Evolutionary conservation across 108 stramenopile genomes (phyloP).

Genomic region (Cyclotella cryptica): DNA sequence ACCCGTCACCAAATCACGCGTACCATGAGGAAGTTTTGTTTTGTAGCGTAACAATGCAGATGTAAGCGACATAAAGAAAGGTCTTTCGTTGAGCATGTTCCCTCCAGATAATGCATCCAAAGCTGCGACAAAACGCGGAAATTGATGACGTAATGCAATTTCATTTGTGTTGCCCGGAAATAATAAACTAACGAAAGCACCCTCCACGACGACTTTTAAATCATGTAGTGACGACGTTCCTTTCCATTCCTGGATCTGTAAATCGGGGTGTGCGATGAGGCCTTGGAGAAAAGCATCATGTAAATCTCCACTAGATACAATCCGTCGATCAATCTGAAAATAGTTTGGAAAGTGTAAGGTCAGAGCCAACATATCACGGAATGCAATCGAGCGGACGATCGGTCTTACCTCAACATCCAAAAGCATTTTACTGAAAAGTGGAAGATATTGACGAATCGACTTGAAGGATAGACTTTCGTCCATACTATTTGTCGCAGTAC

Average conservation of each 20-base stretch:
- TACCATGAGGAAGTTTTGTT: conserved; percentile 65
- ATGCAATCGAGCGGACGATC: not conserved
- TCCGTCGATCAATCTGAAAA: conserved; percentile 63
- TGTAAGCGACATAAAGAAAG: conserved; percentile 77
- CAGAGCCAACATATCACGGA: not conserved
- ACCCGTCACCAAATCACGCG: conserved; percentile 72
- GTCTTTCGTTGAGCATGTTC: conserved; percentile 64
- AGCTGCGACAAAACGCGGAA: conserved; percentile 70
- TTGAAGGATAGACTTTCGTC: conserved; percentile 59
- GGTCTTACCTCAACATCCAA: conserved; percentile 60
- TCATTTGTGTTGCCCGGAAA: conserved; percentile 82
- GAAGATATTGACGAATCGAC: conserved; percentile 68
- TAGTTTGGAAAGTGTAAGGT: not conserved
- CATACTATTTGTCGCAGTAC: conserved; percentile 30
- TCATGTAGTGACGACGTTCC: conserved; percentile 58
- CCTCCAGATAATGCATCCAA: conserved; percentile 58
- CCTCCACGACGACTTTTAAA: conserved; percentile 66
- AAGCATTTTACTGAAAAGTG: conserved; percentile 68
- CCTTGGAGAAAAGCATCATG: conserved; percentile 57
- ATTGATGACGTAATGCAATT: conserved; percentile 65
- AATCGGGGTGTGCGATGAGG: conserved; percentile 25
- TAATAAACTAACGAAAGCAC: conserved; percentile 70
- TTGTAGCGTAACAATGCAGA: conserved; percentile 78
- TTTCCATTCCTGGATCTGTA: conserved; percentile 39
- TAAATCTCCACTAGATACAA: conserved; percentile 71